Conservation (phyloP, 2,329 filamentous ascomycete species). For the Microsporum canis region DNA sequence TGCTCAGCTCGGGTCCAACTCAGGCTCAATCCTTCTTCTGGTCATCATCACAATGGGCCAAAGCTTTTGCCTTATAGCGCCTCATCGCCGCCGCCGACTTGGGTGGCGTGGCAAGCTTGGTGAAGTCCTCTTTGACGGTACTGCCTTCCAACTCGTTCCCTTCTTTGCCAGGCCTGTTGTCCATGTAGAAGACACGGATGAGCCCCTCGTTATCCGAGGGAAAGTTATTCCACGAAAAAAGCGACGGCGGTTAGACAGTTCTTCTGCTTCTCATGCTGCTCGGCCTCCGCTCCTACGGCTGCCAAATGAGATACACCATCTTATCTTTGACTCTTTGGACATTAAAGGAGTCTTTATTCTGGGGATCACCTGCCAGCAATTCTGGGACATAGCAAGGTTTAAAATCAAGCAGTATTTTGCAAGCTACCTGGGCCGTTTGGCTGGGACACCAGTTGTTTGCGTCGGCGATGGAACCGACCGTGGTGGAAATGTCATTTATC, state of each 20-base stretch:
- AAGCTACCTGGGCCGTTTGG: slow-evolving; percentile 19
- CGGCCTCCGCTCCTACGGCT: slow-evolving; percentile 9
- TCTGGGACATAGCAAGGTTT: slow-evolving; percentile 12
- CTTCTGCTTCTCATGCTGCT: background rate
- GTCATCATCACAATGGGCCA: slow-evolving; percentile 2
- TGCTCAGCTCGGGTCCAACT: no score
- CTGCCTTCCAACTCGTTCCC: slow-evolving; percentile 13
- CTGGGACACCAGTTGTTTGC: slow-evolving; percentile 22
- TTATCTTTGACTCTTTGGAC: slow-evolving; percentile 12
- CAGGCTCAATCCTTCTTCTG: no score
- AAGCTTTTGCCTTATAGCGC: slow-evolving; percentile 5
- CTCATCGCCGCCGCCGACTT: slow-evolving; percentile 6
- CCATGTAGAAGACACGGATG: slow-evolving; percentile 4
- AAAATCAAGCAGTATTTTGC: slow-evolving; percentile 15
- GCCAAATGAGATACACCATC: slow-evolving; percentile 11
- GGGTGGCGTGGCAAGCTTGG: slow-evolving; percentile 9
- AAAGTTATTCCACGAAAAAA: background rate
- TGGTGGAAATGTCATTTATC: slow-evolving; percentile 10
- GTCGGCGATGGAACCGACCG: slow-evolving; percentile 15
- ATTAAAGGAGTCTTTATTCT: slow-evolving; percentile 13
- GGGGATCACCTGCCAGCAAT: slow-evolving; percentile 15
- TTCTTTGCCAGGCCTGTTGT: slow-evolving; percentile 14
- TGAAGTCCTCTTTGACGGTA: slow-evolving; percentile 13
- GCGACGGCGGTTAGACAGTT: background rate
- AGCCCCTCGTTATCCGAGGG: background rate